phyloP scores from a whole-genome alignment of 768 basidiomycete genomes.

The Russula brevipes region DNA sequence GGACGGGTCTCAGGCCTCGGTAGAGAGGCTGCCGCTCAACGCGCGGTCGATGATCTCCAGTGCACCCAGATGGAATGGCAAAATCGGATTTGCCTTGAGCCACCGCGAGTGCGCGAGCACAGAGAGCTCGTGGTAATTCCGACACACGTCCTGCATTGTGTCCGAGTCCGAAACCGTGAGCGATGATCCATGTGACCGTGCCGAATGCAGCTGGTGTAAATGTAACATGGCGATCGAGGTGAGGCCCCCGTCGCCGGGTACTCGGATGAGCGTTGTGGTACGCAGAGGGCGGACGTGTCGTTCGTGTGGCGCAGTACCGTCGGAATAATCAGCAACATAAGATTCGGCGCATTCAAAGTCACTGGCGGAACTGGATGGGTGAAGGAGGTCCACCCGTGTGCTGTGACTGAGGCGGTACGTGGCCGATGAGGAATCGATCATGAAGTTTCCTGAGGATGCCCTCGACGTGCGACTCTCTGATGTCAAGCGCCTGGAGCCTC shows the following conservation, averaged over 20 bases:
- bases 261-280: slow-evolving; percentile 54
- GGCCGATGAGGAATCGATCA: slow-evolving; percentile 40
- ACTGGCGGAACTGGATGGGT: slow-evolving; percentile 3
- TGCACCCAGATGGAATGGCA: slow-evolving; percentile 74
- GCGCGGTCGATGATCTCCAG: slow-evolving; percentile 54
- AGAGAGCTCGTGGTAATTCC: slow-evolving; percentile 64
- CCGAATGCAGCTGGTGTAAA: slow-evolving; percentile 54
- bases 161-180: slow-evolving; percentile 33
- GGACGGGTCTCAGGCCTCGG: slow-evolving; percentile 23
- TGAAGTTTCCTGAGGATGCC: slow-evolving; percentile 31
- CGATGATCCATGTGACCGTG: slow-evolving; percentile 41
- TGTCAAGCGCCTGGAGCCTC: slow-evolving; percentile 24
- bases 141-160: slow-evolving; percentile 51
- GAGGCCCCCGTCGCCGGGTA: slow-evolving; percentile 44
- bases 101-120: slow-evolving; percentile 50
- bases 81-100: slow-evolving; percentile 43
- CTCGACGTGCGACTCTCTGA: slow-evolving; percentile 33
- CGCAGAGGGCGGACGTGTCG: slow-evolving; percentile 43
- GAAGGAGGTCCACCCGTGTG: slow-evolving; percentile 3
- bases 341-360: slow-evolving; percentile 30
- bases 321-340: slow-evolving; percentile 34
- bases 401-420: slow-evolving; percentile 21
- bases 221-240: slow-evolving; percentile 49
- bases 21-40: slow-evolving; percentile 31
- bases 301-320: slow-evolving; percentile 36